These are phyloP conservation scores for Eugenia klotzschiana DNA, from an alignment of 441 rosid genomes.

Conservation along the genomic window DNA sequence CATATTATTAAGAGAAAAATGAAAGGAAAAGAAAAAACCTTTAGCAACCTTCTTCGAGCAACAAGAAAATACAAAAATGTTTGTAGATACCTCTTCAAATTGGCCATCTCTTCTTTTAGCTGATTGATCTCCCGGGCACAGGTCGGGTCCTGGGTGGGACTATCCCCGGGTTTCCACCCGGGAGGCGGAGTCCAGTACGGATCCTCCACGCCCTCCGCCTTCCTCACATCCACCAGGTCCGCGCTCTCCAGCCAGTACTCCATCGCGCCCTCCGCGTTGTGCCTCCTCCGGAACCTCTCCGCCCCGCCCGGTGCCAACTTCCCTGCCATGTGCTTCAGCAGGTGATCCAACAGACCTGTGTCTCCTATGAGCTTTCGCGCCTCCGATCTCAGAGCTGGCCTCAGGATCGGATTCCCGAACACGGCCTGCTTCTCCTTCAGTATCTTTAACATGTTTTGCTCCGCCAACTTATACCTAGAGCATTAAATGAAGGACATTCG, in stretches of 20 bases:
- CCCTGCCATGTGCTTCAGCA: constrained; percentile 94
- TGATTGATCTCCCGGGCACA: constrained; percentile 56
- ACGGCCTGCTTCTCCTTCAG: constrained; percentile 75
- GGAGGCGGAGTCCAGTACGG: constrained; percentile 96
- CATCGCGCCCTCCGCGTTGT: constrained; percentile 92
- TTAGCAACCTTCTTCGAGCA: background rate
- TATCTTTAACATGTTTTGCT: constrained; percentile 68
- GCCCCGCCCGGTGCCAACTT: constrained; percentile 83
- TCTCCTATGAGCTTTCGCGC: constrained; percentile 90
- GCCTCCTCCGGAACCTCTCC: constrained; percentile 78
- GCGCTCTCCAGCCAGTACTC: constrained; percentile 93
- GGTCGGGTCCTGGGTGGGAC: constrained; percentile 69
- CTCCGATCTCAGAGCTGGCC: constrained; percentile 60
- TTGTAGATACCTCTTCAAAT: constrained; percentile 31
- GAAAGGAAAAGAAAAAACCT: background rate
- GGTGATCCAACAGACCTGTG: constrained; percentile 84
- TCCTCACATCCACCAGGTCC: constrained; percentile 53
- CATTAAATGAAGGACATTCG: background rate
- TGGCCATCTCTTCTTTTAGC: constrained; percentile 40
- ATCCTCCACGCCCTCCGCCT: constrained; percentile 74
- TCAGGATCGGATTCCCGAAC: constrained; percentile 52
- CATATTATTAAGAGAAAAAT: background rate
- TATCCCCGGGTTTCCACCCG: constrained; percentile 88
- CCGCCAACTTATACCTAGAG: constrained; percentile 73
- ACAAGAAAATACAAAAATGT: background rate